Evolutionary conservation across 2,329 filamentous ascomycete species (phyloP), one percentile per base, ranked within the genome.

Genomic region (Pseudocercospora pini-densiflorae): DNA sequence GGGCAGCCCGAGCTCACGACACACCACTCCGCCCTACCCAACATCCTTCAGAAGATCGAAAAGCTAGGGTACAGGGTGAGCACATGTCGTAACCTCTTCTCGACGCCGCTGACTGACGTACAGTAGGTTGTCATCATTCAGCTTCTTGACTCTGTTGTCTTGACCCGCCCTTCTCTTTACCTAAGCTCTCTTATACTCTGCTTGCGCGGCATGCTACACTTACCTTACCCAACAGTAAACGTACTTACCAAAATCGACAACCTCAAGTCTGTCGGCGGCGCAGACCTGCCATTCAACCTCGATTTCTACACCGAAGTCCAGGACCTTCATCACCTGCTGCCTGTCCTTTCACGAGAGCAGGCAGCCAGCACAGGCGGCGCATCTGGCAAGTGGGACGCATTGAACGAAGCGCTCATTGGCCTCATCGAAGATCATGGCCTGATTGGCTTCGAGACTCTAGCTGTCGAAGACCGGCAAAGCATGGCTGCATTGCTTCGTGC

Each of bases 211-310:
- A 99, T 99, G 94, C 89, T 99, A 61, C 95, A 98, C 81, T 94
- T 99, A 87, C 95, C 98, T 76, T 91, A 98, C 68, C 93, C 95
- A 0, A 93, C 97, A 29, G 85, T 99, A 72, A 99, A 99, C 76
- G 92, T 99, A 68, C 87, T 99, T 27, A 97, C 94, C 65, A 99
- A 99, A 81, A 97, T 99, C 81, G 95, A 99, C 81, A 97, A 97
- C 77, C 85, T 99, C 62, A 84, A 89, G 40, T 88, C 90, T 61
- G 74, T 76, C 3, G 76, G 74, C 12, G 97, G 97, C 76, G 90
- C 92, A 55, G 88, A 92, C 27, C 85, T 99, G 0, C 93, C 94
- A 0, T 97, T 99, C 84, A 97, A 97, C 74, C 89, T 99, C 66
- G 94, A 97, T 71, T 99, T 90, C 80, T 99, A 98, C 79, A 98